phyloP scores from a whole-genome alignment of 306 rosid species.

The Parietaria judaica region DNA sequence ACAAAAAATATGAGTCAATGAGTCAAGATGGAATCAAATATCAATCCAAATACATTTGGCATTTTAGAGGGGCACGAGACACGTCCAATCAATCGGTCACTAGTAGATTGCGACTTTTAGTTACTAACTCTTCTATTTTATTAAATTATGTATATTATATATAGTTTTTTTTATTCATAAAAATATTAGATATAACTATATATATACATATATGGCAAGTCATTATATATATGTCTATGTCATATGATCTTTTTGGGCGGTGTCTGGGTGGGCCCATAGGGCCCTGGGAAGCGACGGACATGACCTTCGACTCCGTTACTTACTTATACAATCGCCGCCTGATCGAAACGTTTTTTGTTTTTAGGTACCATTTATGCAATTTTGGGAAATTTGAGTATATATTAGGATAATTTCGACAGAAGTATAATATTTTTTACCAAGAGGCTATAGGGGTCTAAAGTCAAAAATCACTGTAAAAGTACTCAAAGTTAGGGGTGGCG shows the following conservation, averaged over 20 bases:
- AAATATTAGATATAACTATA: too few species aligned
- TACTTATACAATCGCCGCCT: background rate
- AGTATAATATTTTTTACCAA: too few species aligned
- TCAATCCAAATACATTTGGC: too few species aligned
- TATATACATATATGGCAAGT: too few species aligned
- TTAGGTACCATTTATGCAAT: background rate
- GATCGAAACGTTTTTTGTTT: conserved; percentile 4
- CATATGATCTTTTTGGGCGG: conserved; percentile 31
- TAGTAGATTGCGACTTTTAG: conserved; percentile 6
- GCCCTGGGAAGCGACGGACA: conserved; percentile 5
- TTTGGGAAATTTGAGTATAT: too few species aligned
- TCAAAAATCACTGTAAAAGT: too few species aligned
- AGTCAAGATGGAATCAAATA: background rate
- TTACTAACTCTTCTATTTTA: too few species aligned
- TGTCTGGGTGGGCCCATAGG: conserved; percentile 25
- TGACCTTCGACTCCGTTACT: conserved; percentile 17
- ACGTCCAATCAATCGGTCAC: conserved; percentile 29
- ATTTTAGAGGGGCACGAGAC: conserved; percentile 4
- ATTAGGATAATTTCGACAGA: too few species aligned
- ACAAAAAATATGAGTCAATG: conserved; percentile 3
- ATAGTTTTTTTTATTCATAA: too few species aligned
- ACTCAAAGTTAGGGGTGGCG: too few species aligned
- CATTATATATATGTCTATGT: background rate
- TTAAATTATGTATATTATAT: too few species aligned
- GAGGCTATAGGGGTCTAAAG: too few species aligned